Base-by-base conservation (phyloP, 176 grass and related monocot species). In the Phyllostachys edulis region DNA sequence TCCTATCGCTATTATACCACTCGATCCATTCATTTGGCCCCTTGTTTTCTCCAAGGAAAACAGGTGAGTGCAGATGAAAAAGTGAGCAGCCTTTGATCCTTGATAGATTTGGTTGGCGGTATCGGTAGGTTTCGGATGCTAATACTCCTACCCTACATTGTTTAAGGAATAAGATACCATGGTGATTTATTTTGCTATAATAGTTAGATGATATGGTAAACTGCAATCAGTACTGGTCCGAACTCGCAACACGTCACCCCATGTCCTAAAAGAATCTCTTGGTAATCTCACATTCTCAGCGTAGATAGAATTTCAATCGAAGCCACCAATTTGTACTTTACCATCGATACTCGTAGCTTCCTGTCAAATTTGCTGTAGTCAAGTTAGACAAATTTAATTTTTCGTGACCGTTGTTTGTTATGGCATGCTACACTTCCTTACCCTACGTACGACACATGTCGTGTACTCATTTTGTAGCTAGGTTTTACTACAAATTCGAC, bases 241-340 rank as follows among this genome's bases (percentile, higher is more conserved):
- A 36, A 15, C 41, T 27, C 29, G 5, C 45, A 17, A 78, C 41
- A 34, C 76, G 60, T 36, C 59, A 18, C 4, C 20, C 1, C 24
- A 5, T 4, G 32, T 20, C 34, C 5, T 16, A 18, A 34, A 49
- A 24, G 61, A 77, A 77, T 63, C 63, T 82, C 20, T 83, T 37
- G 80, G 44, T n/a, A 77, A 34, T 47, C 79, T 77, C 85, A 32
- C 73, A 71, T 83, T 82, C 79, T 55, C 49, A 10, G 26, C 34
- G 7, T 49, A 49, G 12, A 50, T 14, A n/a, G 46, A 74, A 42
- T 60, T 51, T 65, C 9, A 1, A 10, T 60, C 6, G 21, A 54
- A 27, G 36, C 64, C 64, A 16, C 9, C 29, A 36, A 29, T 63
- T 32, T 61, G 5, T 24, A 26, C 9, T 3, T 57, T 26, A 56